Conservation (phyloP, 2,329 filamentous ascomycete genomes). For the Microdochium trichocladiopsis region DNA sequence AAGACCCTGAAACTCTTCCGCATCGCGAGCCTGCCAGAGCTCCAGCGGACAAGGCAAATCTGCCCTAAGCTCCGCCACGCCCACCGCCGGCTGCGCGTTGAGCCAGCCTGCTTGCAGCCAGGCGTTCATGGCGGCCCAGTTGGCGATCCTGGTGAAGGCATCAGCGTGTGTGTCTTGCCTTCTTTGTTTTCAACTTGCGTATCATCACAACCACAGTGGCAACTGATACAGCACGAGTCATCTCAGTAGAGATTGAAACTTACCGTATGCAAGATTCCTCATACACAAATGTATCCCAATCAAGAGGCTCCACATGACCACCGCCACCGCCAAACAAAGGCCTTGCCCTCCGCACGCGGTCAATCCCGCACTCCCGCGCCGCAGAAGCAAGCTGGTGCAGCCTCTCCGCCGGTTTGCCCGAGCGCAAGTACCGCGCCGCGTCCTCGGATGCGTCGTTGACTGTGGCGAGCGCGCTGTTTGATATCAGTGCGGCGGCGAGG, state of each 20-base stretch:
- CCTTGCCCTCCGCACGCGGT: neutral
- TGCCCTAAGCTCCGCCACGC: constrained; percentile 13
- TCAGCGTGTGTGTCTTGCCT: too few species aligned
- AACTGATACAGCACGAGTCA: neutral
- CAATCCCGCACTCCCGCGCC: neutral
- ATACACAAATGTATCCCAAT: constrained; percentile 9
- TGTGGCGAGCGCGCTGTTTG: constrained; percentile 7
- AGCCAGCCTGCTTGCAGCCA: constrained; percentile 19
- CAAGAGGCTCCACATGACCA: neutral
- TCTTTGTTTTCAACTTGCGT: too few species aligned
- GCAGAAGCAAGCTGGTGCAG: neutral
- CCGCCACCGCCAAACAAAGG: too few species aligned
- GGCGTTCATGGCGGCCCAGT: constrained; percentile 14
- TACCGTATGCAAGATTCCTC: constrained; percentile 13
- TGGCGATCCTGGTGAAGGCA: constrained; percentile 8
- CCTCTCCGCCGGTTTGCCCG: constrained; percentile 3
- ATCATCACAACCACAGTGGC: too few species aligned
- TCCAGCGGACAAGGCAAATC: constrained; percentile 13
- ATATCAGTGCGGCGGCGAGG: too few species aligned
- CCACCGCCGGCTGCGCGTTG: constrained; percentile 12
- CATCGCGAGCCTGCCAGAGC: constrained; percentile 15
- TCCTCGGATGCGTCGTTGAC: constrained; percentile 13
- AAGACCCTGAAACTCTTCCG: constrained; percentile 8
- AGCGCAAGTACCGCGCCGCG: constrained; percentile 4
- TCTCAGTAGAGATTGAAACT: neutral